These are phyloP conservation scores for Rubia balearica DNA, from an alignment of 305 asterid genomes.

Conservation along the genomic window DNA sequence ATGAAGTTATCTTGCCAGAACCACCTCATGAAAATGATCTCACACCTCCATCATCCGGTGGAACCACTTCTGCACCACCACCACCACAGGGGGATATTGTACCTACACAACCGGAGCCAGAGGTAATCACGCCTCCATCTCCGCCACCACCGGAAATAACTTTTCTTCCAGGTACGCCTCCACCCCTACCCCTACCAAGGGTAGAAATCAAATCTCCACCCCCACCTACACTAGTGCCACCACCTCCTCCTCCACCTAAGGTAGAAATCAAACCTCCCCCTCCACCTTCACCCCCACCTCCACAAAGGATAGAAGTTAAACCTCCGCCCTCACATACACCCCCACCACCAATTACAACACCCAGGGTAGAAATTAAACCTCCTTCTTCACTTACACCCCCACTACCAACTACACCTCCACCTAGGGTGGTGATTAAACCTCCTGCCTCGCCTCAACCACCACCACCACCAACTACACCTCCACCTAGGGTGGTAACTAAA, in stretches of 20 bases:
- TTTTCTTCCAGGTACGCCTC: neutral
- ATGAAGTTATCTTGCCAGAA: slow-evolving; percentile 1
- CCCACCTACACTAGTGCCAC: neutral
- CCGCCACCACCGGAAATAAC: neutral
- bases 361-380: neutral
- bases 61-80: neutral
- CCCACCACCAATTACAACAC: neutral
- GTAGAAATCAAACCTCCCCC: neutral
- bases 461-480: neutral
- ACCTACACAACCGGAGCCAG: neutral
- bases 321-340: neutral
- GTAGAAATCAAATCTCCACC: neutral
- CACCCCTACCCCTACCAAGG: neutral
- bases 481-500: neutral
- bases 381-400: neutral
- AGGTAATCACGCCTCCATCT: neutral
- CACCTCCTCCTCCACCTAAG: neutral
- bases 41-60: neutral
- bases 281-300: neutral
- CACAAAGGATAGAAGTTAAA: neutral
- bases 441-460: neutral
- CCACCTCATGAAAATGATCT: neutral
- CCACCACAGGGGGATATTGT: neutral
- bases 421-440: neutral
- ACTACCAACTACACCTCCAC: neutral